phyloP scores from a whole-genome alignment of 306 rosid genomes.

The Senna siamea region DNA sequence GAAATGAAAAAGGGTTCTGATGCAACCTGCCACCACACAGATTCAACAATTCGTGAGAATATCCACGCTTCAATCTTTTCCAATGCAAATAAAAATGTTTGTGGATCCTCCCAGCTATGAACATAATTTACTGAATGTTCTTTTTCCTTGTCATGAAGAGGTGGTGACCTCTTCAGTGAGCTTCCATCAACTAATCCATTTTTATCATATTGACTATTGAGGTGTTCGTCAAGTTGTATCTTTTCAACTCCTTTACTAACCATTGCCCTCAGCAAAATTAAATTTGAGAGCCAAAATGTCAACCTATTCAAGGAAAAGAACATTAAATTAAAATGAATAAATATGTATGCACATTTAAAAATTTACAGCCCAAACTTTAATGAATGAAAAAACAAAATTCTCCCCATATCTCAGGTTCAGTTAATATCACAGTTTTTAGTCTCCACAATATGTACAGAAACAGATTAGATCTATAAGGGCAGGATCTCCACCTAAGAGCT shows the following conservation, averaged over 20 bases:
- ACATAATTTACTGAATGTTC: conserved; percentile 38
- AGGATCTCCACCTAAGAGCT: conserved; percentile 27
- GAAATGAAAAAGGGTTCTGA: conserved; percentile 28
- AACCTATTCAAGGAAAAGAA: conserved; percentile 62
- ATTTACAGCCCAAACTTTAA: conserved; percentile 18
- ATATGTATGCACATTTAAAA: conserved; percentile 4
- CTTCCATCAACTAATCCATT: conserved; percentile 10
- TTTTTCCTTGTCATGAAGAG: conserved; percentile 40
- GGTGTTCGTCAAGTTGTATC: conserved; percentile 30
- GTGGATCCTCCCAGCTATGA: conserved; percentile 64
- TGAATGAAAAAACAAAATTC: conserved; percentile 3
- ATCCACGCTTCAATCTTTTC: conserved; percentile 89
- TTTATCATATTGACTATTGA: conserved; percentile 37
- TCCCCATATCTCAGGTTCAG: neutral
- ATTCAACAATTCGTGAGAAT: conserved; percentile 87
- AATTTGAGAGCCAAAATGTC: conserved; percentile 91
- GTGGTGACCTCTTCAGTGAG: conserved; percentile 17
- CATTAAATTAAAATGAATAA: conserved; percentile 8
- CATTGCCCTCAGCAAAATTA: conserved; percentile 72
- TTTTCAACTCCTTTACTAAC: conserved; percentile 54
- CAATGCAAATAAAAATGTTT: conserved; percentile 59
- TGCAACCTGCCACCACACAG: conserved; percentile 96
- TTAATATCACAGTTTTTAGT: neutral
- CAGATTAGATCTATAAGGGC: conserved; percentile 29
- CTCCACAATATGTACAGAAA: conserved; percentile 1